phyloP scores from a whole-genome alignment of 352 stramenopile species.

The Paralagenidium karlingii region DNA sequence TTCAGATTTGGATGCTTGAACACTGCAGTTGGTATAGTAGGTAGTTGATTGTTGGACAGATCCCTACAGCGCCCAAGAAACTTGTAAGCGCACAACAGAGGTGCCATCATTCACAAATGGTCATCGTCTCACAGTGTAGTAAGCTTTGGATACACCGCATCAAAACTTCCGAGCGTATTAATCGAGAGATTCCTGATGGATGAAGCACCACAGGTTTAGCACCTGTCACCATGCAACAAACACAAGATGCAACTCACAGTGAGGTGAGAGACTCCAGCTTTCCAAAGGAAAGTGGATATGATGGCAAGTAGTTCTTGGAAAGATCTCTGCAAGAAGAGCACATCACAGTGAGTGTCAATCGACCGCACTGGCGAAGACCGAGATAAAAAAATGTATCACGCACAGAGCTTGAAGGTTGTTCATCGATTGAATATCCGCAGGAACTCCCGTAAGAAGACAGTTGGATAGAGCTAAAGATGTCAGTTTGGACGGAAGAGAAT shows the following conservation, averaged over 20 bases:
- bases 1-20: conserved; percentile 31
- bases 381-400: conserved; percentile 7
- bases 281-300: conserved; percentile 29
- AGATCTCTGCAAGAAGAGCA: conserved; percentile 18
- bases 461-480: conserved; percentile 46
- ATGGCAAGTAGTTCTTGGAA: conserved; percentile 31
- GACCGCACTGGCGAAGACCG: background rate
- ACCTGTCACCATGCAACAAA: no score
- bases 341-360: background rate
- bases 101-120: background rate
- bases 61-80: conserved; percentile 13
- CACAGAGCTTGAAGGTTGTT: conserved; percentile 33
- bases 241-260: no score
- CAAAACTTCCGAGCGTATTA: conserved; percentile 33
- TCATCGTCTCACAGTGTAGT: conserved; percentile 38
- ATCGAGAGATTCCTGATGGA: conserved; percentile 50
- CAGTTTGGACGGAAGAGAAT: conserved; percentile 31
- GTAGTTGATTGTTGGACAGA: conserved; percentile 36
- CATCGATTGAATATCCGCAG: conserved; percentile 36
- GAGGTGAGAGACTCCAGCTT: conserved; percentile 22
- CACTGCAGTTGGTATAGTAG: conserved; percentile 23
- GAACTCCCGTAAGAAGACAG: conserved; percentile 34
- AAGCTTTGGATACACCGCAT: conserved; percentile 30
- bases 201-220: no score
- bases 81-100: background rate